phyloP scores from a whole-genome alignment of 768 basidiomycete species.

The Boletus rubropictus region DNA sequence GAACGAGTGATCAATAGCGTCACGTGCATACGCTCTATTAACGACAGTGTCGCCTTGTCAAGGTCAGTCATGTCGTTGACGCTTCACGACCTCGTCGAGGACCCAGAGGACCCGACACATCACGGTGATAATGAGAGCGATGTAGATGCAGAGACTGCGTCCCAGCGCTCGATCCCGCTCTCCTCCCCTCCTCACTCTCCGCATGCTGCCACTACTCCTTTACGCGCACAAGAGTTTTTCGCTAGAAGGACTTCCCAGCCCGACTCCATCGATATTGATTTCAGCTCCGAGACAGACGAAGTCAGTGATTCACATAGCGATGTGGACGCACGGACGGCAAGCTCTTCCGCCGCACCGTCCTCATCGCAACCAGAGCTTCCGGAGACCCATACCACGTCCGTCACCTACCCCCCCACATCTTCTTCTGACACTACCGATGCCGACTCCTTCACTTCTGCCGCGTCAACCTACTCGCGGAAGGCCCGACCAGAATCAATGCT shows the following conservation, averaged over 20 bases:
- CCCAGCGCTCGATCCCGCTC: conserved; percentile 71
- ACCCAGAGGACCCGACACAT: conserved; percentile 5
- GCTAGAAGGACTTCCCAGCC: conserved; percentile 40
- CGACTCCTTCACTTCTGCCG: conserved; percentile 56
- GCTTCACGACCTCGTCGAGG: conserved; percentile 1
- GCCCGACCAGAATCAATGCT: conserved; percentile 75
- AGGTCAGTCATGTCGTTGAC: conserved; percentile 13
- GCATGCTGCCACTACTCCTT: conserved; percentile 25
- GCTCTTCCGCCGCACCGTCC: conserved; percentile 49
- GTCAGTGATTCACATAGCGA: conserved; percentile 44
- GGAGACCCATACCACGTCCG: conserved; percentile 30
- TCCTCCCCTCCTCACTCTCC: conserved; percentile 58
- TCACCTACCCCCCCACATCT: conserved; percentile 58
- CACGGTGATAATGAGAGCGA: conserved; percentile 38
- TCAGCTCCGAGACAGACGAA: conserved; percentile 50
- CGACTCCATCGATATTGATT: conserved; percentile 49
- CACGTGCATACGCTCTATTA: conserved; percentile 13
- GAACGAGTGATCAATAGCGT: neutral
- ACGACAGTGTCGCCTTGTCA: neutral
- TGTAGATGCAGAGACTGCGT: conserved; percentile 70
- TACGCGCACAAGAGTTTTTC: conserved; percentile 26
- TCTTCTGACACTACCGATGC: conserved; percentile 42
- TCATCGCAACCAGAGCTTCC: conserved; percentile 32
- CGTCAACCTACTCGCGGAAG: conserved; percentile 54
- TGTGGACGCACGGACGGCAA: conserved; percentile 32